These are phyloP conservation scores for Ceratocystis papillata DNA, from an alignment of 2,329 filamentous ascomycete species.

Conservation along the genomic window DNA sequence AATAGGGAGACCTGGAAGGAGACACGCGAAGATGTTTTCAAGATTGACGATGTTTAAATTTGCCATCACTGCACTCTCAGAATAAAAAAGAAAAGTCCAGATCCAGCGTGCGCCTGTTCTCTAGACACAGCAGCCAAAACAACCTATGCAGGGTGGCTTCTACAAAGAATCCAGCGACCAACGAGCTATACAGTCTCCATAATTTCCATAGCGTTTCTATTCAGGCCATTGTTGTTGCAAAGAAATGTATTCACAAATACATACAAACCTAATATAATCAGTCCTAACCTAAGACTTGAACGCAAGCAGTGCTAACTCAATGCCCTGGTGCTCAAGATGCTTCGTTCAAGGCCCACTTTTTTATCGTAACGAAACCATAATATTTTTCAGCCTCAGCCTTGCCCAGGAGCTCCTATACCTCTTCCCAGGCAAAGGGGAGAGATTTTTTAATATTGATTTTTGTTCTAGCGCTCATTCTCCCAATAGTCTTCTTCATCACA, in stretches of 20 bases:
- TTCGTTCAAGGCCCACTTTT: neutral
- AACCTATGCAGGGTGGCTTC: neutral
- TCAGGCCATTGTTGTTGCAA: neutral
- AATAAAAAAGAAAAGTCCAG: neutral
- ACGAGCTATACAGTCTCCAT: neutral
- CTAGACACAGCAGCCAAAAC: neutral
- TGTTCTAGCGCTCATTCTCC: neutral
- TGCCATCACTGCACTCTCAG: neutral
- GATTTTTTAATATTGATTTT: neutral
- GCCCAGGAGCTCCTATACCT: neutral
- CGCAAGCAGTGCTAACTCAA: neutral
- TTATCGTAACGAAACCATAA: neutral
- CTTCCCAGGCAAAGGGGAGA: neutral
- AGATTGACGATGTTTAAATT: constrained; percentile 57
- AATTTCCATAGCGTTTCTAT: constrained; percentile 6
- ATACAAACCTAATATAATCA: no score
- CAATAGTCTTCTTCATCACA: neutral
- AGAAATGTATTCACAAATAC: no score
- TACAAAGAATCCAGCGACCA: neutral
- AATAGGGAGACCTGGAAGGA: constrained; percentile 88
- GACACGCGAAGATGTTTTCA: constrained; percentile 73
- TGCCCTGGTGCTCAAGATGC: neutral
- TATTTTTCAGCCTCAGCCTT: constrained; percentile 7
- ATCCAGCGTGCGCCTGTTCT: neutral
- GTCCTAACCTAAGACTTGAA: no score